Evolutionary conservation across 148 eudicot species (phyloP).

Genomic region (Rhododendron molle): DNA sequence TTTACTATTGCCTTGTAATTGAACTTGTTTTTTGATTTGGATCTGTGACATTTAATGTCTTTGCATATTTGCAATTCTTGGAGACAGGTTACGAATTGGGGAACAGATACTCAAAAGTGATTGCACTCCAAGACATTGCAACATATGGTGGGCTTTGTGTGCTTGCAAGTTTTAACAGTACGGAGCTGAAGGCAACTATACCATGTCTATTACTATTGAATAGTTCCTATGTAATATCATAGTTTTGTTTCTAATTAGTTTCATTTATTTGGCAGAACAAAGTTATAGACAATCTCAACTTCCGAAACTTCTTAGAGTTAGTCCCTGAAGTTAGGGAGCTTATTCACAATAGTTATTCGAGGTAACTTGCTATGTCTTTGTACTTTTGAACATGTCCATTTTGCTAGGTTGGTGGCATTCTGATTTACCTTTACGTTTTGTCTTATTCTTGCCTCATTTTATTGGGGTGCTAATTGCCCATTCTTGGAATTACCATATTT

Average conservation of each 20-base stretch:
- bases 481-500: background rate
- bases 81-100: conserved; percentile 81
- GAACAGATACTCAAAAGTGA: conserved; percentile 75
- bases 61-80: conserved; percentile 57
- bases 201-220: background rate
- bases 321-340: conserved; percentile 97
- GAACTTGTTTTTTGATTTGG: background rate
- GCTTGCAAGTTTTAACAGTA: conserved; percentile 87
- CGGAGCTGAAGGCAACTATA: conserved; percentile 76
- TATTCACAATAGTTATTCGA: conserved; percentile 81
- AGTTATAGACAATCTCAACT: conserved; percentile 88
- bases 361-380: conserved; percentile 35
- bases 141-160: conserved; percentile 97
- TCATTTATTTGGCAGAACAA: conserved; percentile 53
- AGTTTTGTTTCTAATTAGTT: conserved; percentile 9
- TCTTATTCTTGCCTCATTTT: background rate
- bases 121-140: conserved; percentile 95
- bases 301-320: conserved; percentile 83
- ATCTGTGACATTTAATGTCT: background rate
- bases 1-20: background rate
- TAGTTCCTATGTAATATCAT: background rate
- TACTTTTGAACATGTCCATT: background rate
- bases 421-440: background rate
- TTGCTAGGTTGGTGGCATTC: background rate
- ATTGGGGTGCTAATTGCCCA: background rate